Percentiles rank a stretch among this genome's conserved stretches.
These are phyloP conservation scores for Brassica rapa DNA, from an alignment of 345 rosid species.

Conservation along the genomic window DNA sequence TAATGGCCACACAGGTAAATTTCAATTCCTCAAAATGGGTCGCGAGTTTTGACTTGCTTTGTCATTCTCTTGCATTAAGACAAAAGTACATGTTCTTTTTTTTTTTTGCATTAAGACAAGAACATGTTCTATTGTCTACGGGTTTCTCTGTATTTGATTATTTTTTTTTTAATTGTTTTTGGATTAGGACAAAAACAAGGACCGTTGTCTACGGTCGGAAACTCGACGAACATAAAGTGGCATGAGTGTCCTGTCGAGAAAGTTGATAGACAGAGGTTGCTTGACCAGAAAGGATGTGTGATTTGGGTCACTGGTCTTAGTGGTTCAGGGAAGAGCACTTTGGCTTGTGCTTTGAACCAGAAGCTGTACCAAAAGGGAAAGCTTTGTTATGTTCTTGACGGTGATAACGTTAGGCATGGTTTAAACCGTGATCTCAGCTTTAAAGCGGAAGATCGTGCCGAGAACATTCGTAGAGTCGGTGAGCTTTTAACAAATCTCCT, in stretches of 20 bases:
- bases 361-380: conserved; percentile 61
- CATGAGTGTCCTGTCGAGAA: conserved; percentile 69
- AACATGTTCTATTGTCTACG: too few relatives aligned
- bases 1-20: conserved; percentile 34
- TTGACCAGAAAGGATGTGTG: conserved; percentile 81
- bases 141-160: background rate
- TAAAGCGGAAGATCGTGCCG: conserved; percentile 70
- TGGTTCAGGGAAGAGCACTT: conserved; percentile 88
- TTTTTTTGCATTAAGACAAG: too few relatives aligned
- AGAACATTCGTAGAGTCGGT: conserved; percentile 82
- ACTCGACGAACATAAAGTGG: conserved; percentile 74
- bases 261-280: conserved; percentile 60
- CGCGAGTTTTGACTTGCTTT: too few relatives aligned
- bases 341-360: conserved; percentile 72
- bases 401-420: conserved; percentile 80
- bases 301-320: conserved; percentile 87
- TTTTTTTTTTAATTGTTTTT: background rate
- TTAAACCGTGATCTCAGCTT: conserved; percentile 74
- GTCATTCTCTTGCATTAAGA: too few relatives aligned
- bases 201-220: conserved; percentile 52
- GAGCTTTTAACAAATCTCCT: background rate
- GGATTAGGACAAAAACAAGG: conserved; percentile 52
- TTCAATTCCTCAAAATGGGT: too few relatives aligned
- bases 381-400: conserved; percentile 72
- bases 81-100: too few relatives aligned